Evolutionary conservation across 2,329 filamentous ascomycete genomes (phyloP).

Genomic region (Phaeomoniella chlamydospora): DNA sequence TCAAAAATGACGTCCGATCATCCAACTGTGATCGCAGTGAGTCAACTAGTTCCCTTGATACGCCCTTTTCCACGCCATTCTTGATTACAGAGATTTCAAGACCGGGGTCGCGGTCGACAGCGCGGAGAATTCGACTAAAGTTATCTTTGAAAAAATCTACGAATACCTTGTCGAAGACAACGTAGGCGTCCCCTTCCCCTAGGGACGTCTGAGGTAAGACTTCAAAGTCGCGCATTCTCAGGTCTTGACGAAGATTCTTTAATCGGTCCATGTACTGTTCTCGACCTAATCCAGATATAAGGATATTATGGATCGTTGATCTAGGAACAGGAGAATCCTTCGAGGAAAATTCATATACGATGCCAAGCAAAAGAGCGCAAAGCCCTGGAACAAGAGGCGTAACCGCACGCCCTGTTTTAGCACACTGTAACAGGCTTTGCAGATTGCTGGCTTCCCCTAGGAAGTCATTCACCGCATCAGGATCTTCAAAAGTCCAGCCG

Average conservation of each 20-base stretch:
- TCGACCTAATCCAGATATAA: slow-evolving; percentile 63
- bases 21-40: slow-evolving; percentile 63
- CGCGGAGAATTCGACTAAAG: slow-evolving; percentile 68
- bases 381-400: slow-evolving; percentile 64
- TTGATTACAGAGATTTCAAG: slow-evolving; percentile 69
- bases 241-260: slow-evolving; percentile 60
- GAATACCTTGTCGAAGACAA: slow-evolving; percentile 75
- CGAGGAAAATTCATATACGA: slow-evolving; percentile 92
- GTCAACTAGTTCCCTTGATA: slow-evolving; percentile 89
- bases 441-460: slow-evolving; percentile 82
- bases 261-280: slow-evolving; percentile 79
- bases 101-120: slow-evolving; percentile 81
- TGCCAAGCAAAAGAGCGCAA: slow-evolving; percentile 69
- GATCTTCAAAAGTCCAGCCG: slow-evolving; percentile 84
- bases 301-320: slow-evolving; percentile 62
- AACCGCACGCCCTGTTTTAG: slow-evolving; percentile 46
- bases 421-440: slow-evolving; percentile 67
- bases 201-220: slow-evolving; percentile 59
- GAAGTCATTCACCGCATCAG: slow-evolving; percentile 84
- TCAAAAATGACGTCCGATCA: slow-evolving; percentile 50
- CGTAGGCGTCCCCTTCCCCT: slow-evolving; percentile 41
- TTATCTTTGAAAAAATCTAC: slow-evolving; percentile 95
- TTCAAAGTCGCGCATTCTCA: slow-evolving; percentile 77
- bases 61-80: slow-evolving; percentile 71
- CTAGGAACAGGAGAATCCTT: slow-evolving; percentile 88